Evolutionary conservation across 306 rosid genomes (phyloP).

Genomic region (Trifolium pratense): DNA sequence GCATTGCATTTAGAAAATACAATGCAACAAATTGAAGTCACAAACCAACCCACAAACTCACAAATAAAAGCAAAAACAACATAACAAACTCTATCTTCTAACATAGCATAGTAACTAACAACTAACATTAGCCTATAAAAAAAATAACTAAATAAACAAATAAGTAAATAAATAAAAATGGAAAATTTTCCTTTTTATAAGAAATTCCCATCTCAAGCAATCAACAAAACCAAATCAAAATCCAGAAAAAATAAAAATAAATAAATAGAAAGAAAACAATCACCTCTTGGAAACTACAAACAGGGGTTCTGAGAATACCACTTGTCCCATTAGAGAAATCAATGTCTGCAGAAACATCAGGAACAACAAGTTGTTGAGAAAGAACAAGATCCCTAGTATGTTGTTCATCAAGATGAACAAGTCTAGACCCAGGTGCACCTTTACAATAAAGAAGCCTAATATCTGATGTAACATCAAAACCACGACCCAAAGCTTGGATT

Average conservation of each 20-base stretch:
- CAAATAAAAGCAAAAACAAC: constrained; percentile 31
- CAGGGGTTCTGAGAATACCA: constrained; percentile 52
- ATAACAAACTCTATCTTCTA: not conserved
- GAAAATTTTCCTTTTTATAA: not conserved
- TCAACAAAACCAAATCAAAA: constrained; percentile 16
- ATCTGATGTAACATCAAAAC: constrained; percentile 95
- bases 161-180: not conserved
- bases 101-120: not conserved
- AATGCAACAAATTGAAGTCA: constrained; percentile 36
- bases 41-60: constrained; percentile 11
- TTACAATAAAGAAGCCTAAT: constrained; percentile 92
- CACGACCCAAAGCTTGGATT: constrained; percentile 94
- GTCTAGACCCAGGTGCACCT: constrained; percentile 91
- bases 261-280: not conserved
- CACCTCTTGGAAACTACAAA: constrained; percentile 79
- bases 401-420: constrained; percentile 65
- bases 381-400: constrained; percentile 64
- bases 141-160: no score
- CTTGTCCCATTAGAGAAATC: constrained; percentile 53
- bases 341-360: constrained; percentile 71
- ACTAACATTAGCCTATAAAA: not conserved
- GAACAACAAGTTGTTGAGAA: constrained; percentile 58
- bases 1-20: constrained; percentile 34
- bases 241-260: not conserved
- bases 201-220: constrained; percentile 22